These are phyloP conservation scores for Rhexocercosporidium sp. DNA, from an alignment of 2,329 filamentous ascomycete species.

Conservation along the genomic window DNA sequence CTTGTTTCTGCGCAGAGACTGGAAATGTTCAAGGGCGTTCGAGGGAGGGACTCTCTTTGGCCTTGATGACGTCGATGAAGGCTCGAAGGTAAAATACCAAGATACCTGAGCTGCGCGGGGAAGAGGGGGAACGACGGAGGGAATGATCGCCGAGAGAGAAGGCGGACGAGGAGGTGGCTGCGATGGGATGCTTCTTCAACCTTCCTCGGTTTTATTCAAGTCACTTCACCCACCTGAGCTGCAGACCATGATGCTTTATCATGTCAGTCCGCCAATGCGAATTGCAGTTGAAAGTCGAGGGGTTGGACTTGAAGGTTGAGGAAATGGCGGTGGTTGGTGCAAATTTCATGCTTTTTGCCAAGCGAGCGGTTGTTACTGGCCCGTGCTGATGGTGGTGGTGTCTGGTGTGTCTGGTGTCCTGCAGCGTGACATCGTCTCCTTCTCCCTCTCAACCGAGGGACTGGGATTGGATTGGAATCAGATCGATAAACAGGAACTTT, in stretches of 20 bases:
- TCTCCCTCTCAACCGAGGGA: neutral
- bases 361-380: too few relatives aligned
- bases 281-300: conserved; percentile 12
- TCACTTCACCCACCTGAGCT: conserved; percentile 5
- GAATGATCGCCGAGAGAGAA: conserved; percentile 23
- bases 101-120: neutral
- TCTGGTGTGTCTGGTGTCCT: neutral
- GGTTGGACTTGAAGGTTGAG: neutral
- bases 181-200: too few relatives aligned
- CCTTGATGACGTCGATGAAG: conserved; percentile 30
- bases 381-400: neutral
- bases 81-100: neutral
- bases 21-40: neutral
- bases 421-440: neutral
- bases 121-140: conserved; percentile 11
- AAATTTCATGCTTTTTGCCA: neutral
- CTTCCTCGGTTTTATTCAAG: too few relatives aligned
- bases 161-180: too few relatives aligned
- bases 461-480: neutral
- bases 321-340: conserved; percentile 19
- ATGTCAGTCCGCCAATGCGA: neutral
- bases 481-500: neutral
- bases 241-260: conserved; percentile 18
- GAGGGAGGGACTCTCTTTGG: neutral
- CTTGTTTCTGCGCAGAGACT: too few relatives aligned